A percentile compares a stretch with the other conserved stretches of the same genome.
Conservation (phyloP, 2,329 filamentous ascomycete species). For the Xylariaceae sp. region DNA sequence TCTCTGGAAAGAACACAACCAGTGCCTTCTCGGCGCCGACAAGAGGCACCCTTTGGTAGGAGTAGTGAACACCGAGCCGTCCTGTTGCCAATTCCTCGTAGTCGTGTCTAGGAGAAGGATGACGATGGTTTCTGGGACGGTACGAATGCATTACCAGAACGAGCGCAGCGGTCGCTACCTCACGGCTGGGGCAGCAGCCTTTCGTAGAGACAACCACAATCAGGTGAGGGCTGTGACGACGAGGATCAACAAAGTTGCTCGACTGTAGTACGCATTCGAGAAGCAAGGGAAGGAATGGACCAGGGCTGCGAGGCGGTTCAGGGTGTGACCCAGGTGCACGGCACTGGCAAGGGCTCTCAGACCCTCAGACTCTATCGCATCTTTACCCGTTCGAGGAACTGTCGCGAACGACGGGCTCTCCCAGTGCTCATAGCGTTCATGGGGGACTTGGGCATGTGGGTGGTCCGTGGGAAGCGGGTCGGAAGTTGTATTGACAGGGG, state of each 20-base stretch:
- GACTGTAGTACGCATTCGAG: too few species aligned
- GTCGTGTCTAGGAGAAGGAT: too few species aligned
- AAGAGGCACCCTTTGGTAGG: too few species aligned
- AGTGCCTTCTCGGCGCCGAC: too few species aligned
- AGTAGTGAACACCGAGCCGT: too few species aligned
- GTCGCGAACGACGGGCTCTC: conserved; percentile 23
- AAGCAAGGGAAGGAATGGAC: conserved; percentile 2
- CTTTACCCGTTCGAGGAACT: conserved; percentile 25
- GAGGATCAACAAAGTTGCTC: too few species aligned
- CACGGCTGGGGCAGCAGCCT: too few species aligned
- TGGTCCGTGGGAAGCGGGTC: conserved; percentile 19
- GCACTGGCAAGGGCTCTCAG: conserved; percentile 8
- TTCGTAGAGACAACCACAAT: not conserved
- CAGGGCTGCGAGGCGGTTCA: not conserved
- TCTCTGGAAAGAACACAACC: too few species aligned
- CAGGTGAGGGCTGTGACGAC: not conserved
- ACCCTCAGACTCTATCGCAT: conserved; percentile 3
- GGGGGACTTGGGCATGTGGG: conserved; percentile 12
- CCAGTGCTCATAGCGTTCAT: conserved; percentile 9
- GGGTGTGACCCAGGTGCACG: conserved; percentile 10
- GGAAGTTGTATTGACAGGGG: conserved; percentile 18
- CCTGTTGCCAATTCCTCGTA: too few species aligned
- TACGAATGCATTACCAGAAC: too few species aligned
- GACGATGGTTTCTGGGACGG: too few species aligned
- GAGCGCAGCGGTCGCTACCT: too few species aligned